Base-by-base conservation (phyloP, 768 basidiomycete species). In the Saitozyma podzolica region DNA sequence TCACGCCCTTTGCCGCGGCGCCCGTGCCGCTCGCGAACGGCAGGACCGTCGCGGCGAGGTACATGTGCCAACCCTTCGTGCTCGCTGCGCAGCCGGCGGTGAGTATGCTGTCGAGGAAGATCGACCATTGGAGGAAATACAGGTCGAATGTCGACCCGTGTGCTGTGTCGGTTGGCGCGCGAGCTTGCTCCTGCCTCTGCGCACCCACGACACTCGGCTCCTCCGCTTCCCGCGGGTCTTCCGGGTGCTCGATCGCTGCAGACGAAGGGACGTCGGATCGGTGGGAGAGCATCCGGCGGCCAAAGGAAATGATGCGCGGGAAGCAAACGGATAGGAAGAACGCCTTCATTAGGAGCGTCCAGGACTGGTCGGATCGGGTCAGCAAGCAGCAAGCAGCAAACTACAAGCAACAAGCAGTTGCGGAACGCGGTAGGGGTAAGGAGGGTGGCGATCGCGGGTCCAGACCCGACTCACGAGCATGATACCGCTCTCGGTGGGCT, bases 11-110 rank as follows among this genome's bases (percentile, higher is more conserved):
- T 9, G 66, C 60, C 0, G 79, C 78, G 3, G 78, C 65, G 0
- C 76, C 79, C 0, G 78, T 77, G 0, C 75, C 79, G 9, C 65
- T 68, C 3, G 78, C 77, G 43, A 78, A 72, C 10, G 79, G 79
- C 5, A 80, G 55, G 2, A 79, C 57, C 0, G 52, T 64, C 4
- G 74, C 78, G 2, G 79, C 76, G 41, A 76, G 45, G 56, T 69
- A 73, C 50, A 75, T 65, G 45, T 78, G 73, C 76, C 71, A 74
- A 0, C 76, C 72, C 16, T 62, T 13, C 5, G 37, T 58, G 8
- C 64, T 52, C 41, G 74, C 58, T 6, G 66, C 59, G 13, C 72
- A 59, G 9, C 58, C 54, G 9, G 56, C 63, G 0, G 78, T 78
- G 13, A 78, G 60, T 2, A 75, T 37, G 7, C 66, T 76, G 56